Base-by-base conservation (phyloP, 768 basidiomycete species). In the Collybiopsis luxurians region DNA sequence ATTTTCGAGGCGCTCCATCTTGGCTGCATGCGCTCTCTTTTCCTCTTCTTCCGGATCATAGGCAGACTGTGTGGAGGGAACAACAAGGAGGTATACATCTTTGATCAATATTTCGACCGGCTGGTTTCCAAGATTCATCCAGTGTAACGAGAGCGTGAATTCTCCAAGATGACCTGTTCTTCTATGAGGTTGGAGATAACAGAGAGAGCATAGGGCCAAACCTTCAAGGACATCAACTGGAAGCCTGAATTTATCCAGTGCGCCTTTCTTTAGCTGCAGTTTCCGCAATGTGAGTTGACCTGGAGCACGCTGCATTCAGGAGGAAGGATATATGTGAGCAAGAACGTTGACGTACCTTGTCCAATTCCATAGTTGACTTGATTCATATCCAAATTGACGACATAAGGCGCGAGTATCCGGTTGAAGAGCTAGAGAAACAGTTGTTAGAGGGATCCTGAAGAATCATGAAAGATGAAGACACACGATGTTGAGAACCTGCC, bases 211-310 rank as follows among this genome's bases (percentile, higher is more conserved):
- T 24, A 15, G 9, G 2, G 23, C 21, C 52, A 58, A 44, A 90
- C 95, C 97, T 79, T 98, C 93, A 11, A 91, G 75, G 11, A 99
- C 94, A 76, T 98, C 95, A 1, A 99, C 86, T 0, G 97, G 97
- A 21, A 99, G 78, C 56, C 93, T 82, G 70, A 98, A 97, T 69
- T 96, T 94, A 72, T 98, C 97, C 48, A 99, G 76, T 0, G 91
- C 94, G 43, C 91, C 90, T 72, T 87, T 94, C 76, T 96, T 98
- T 62, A 99, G 80, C 53, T 87, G 87, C 48, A 99, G 72, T 63
- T 91, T 89, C 27, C 84, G 80, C 52, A 97, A 77, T 6, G 86
- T 89, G 49, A 92, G 70, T 71, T 90, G 86, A 40, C 91, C 90
- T 92, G 44, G 27, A 48, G 55, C 28, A 39, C 5, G 46, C 52